A percentile compares a stretch with the other conserved stretches of the same genome.
Evolutionary conservation across 2,329 filamentous ascomycete genomes (phyloP).

Genomic region (Fusarium acutatum): DNA sequence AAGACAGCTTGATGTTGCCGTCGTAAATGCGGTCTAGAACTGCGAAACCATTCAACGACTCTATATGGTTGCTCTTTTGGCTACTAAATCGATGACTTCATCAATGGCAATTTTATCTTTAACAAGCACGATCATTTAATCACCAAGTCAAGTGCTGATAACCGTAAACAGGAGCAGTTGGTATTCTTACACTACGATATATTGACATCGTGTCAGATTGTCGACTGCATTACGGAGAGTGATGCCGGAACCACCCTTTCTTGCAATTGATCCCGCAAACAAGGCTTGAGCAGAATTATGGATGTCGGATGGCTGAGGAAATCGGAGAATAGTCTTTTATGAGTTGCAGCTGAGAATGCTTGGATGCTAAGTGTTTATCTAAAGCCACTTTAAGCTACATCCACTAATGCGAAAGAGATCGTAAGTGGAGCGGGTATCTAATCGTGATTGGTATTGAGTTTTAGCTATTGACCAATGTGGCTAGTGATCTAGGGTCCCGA

Average conservation of each 20-base stretch:
- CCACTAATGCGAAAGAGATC: background rate
- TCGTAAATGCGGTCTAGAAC: background rate
- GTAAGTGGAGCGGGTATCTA: rapidly evolving
- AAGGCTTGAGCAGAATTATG: rapidly evolving
- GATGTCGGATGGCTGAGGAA: background rate
- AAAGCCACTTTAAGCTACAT: background rate
- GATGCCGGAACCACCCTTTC: rapidly evolving
- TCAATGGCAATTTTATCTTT: background rate
- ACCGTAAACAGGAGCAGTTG: background rate
- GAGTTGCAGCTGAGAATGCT: background rate
- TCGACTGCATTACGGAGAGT: rapidly evolving
- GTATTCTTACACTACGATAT: background rate
- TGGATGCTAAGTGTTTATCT: background rate
- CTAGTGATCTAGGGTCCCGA: background rate
- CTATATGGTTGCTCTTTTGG: background rate
- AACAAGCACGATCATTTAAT: rapidly evolving
- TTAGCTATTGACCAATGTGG: rapidly evolving
- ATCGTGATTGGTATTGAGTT: background rate
- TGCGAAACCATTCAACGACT: background rate
- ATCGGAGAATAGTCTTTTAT: background rate
- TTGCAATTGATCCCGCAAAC: rapidly evolving
- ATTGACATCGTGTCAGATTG: background rate
- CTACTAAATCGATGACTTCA: background rate
- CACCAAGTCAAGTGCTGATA: rapidly evolving
- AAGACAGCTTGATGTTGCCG: background rate